Conservation (phyloP, 2,329 filamentous ascomycete genomes). For the Magnaporthiopsis incrustans region DNA sequence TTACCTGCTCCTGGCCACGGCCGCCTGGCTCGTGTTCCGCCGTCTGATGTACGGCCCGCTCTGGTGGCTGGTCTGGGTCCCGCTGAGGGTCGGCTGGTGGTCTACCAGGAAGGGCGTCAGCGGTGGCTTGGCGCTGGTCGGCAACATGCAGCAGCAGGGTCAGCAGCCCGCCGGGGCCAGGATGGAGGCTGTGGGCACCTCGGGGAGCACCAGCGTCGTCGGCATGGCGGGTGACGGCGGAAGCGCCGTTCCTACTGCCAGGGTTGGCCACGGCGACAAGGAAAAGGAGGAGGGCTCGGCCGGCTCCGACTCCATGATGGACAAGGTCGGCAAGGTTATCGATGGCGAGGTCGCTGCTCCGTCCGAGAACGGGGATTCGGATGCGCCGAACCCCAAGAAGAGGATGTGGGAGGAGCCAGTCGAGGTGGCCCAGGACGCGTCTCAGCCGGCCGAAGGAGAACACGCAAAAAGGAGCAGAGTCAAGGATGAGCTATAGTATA, state of each 20-base stretch:
- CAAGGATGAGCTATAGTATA: slow-evolving; percentile 22
- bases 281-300: slow-evolving; percentile 21
- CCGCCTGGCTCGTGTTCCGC: slow-evolving; percentile 79
- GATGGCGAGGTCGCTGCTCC: slow-evolving; percentile 19
- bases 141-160: slow-evolving; percentile 14
- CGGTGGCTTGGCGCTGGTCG: slow-evolving; percentile 36
- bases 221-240: slow-evolving; percentile 10
- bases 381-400: slow-evolving; percentile 47
- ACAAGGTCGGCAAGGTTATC: slow-evolving; percentile 48
- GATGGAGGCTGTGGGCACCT: slow-evolving; percentile 19
- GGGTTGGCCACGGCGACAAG: slow-evolving; percentile 14
- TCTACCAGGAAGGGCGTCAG: slow-evolving; percentile 44
- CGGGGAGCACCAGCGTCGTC: slow-evolving; percentile 16
- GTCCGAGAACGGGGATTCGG: slow-evolving; percentile 16
- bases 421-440: slow-evolving; percentile 14
- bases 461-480: slow-evolving; percentile 5
- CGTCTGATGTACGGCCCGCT: slow-evolving; percentile 80
- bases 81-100: slow-evolving; percentile 60
- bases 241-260: not conserved
- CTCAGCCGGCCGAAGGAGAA: slow-evolving; percentile 2
- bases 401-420: slow-evolving; percentile 48
- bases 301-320: slow-evolving; percentile 34
- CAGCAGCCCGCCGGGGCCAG: slow-evolving; percentile 16
- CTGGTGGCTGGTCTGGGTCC: slow-evolving; percentile 84
- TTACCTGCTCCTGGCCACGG: slow-evolving; percentile 69